Percentiles rank a stretch among this genome's conserved stretches.
These are phyloP conservation scores for Pulicaria dysenterica DNA, from an alignment of 129 eudicot genomes.

Conservation along the genomic window DNA sequence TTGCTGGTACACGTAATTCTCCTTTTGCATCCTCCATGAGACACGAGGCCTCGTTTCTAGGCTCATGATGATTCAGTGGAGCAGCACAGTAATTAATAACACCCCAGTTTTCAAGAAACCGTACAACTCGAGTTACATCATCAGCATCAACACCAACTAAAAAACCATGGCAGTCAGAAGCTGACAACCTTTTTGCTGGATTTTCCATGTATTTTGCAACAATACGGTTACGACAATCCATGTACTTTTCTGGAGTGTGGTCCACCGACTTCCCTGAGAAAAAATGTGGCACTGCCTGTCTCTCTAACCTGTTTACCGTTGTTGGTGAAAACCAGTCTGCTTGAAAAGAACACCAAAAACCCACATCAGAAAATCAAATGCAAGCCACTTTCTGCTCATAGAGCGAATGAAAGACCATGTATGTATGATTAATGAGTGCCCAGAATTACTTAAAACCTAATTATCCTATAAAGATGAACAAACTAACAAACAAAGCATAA, in stretches of 20 bases:
- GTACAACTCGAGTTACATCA: constrained; percentile 71
- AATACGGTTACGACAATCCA: constrained; percentile 76
- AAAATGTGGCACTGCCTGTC: constrained; percentile 96
- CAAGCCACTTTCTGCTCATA: not conserved
- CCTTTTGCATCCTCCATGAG: constrained; percentile 73
- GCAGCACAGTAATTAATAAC: constrained; percentile 88
- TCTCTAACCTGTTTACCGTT: constrained; percentile 83
- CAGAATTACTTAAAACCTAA: constrained; percentile 8
- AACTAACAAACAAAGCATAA: not conserved
- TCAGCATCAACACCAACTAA: constrained; percentile 56
- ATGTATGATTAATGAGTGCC: not conserved
- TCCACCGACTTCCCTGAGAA: constrained; percentile 86
- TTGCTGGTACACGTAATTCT: constrained; percentile 78
- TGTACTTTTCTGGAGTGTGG: constrained; percentile 77
- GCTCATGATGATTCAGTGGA: constrained; percentile 45
- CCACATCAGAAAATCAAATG: constrained; percentile 4
- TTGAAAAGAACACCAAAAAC: constrained; percentile 18
- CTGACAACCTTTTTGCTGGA: constrained; percentile 64
- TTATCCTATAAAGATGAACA: not conserved
- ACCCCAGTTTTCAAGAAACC: constrained; percentile 98
- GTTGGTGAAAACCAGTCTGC: constrained; percentile 96
- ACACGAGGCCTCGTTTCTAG: constrained; percentile 47
- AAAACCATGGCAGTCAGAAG: constrained; percentile 63
- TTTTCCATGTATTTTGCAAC: constrained; percentile 90
- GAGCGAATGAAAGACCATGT: not conserved